phyloP scores from a whole-genome alignment of 202 grass and related monocot species.

The Hordeum pubiflorum region DNA sequence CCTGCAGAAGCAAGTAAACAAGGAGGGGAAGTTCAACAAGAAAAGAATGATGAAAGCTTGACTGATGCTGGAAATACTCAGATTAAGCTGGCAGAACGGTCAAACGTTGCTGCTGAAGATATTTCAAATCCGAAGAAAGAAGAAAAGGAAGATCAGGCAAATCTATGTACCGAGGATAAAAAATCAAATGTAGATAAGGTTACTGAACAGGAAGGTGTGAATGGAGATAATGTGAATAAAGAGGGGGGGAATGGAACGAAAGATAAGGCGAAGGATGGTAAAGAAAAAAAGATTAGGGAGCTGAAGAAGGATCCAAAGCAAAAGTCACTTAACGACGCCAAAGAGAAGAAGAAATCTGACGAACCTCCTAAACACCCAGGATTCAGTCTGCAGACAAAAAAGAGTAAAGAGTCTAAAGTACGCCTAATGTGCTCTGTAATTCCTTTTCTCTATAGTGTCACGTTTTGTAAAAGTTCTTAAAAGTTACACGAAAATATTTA shows the following conservation, averaged over 20 bases:
- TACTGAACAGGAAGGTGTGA: slow-evolving; percentile 29
- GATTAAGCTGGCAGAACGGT: slow-evolving; percentile 41
- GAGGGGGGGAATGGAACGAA: slow-evolving; percentile 31
- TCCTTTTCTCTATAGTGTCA: slow-evolving; percentile 5
- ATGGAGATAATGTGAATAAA: slow-evolving; percentile 41
- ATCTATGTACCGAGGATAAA: background rate
- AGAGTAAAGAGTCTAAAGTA: slow-evolving; percentile 79
- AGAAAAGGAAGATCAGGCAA: slow-evolving; percentile 35
- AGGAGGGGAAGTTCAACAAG: slow-evolving; percentile 24
- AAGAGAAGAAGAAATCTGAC: slow-evolving; percentile 54
- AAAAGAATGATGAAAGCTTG: slow-evolving; percentile 38
- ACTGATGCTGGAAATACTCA: slow-evolving; percentile 11
- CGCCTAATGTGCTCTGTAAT: slow-evolving; percentile 13
- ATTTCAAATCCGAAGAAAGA: slow-evolving; percentile 36
- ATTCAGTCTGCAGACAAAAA: slow-evolving; percentile 62
- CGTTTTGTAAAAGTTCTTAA: background rate
- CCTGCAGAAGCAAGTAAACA: slow-evolving; percentile 42
- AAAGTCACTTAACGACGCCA: slow-evolving; percentile 43
- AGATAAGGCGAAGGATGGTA: slow-evolving; percentile 47
- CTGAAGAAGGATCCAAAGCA: slow-evolving; percentile 43
- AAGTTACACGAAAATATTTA: background rate
- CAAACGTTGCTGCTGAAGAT: slow-evolving; percentile 19
- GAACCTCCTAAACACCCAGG: slow-evolving; percentile 80
- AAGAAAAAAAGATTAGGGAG: slow-evolving; percentile 48
- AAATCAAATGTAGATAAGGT: slow-evolving; percentile 12